Evolutionary conservation across 768 basidiomycete species (phyloP).

Genomic region (Dictyophora rubrovolvata): DNA sequence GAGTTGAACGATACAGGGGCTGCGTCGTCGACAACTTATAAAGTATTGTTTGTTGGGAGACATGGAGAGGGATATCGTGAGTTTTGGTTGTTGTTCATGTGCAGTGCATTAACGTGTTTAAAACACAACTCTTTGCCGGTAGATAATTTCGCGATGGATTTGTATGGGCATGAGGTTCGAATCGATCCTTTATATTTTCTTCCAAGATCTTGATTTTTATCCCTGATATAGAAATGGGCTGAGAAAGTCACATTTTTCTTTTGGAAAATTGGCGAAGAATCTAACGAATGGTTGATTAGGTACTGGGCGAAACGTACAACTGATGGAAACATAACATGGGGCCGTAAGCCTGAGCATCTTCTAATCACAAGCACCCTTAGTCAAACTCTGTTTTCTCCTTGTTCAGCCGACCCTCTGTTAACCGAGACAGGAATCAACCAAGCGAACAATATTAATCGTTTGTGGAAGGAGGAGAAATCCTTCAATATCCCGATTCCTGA

Average conservation of each 20-base stretch:
- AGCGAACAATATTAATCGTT: slow-evolving; percentile 33
- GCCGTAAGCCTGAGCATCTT: slow-evolving; percentile 39
- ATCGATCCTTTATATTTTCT: background rate
- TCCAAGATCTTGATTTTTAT: background rate
- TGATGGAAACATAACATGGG: slow-evolving; percentile 61
- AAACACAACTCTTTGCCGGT: background rate
- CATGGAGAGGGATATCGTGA: slow-evolving; percentile 69
- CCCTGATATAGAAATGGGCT: background rate
- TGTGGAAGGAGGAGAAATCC: slow-evolving; percentile 40
- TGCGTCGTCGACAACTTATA: slow-evolving; percentile 34
- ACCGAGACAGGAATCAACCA: slow-evolving; percentile 49
- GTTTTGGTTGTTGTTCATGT: slow-evolving; percentile 19
- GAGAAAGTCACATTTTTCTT: too few species aligned
- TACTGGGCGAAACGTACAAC: slow-evolving; percentile 55
- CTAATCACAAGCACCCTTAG: background rate
- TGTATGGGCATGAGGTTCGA: slow-evolving; percentile 40
- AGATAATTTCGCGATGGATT: slow-evolving; percentile 60
- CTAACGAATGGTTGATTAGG: slow-evolving; percentile 22
- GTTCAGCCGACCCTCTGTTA: slow-evolving; percentile 53
- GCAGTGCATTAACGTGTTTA: background rate
- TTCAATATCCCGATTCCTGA: slow-evolving; percentile 39
- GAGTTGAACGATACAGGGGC: slow-evolving; percentile 37
- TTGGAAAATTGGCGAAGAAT: too few species aligned
- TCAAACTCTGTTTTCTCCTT: slow-evolving; percentile 11
- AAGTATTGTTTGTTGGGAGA: slow-evolving; percentile 54